These are phyloP conservation scores for Rusavskia elegans DNA, from an alignment of 495 filamentous ascomycete species.

Conservation along the genomic window DNA sequence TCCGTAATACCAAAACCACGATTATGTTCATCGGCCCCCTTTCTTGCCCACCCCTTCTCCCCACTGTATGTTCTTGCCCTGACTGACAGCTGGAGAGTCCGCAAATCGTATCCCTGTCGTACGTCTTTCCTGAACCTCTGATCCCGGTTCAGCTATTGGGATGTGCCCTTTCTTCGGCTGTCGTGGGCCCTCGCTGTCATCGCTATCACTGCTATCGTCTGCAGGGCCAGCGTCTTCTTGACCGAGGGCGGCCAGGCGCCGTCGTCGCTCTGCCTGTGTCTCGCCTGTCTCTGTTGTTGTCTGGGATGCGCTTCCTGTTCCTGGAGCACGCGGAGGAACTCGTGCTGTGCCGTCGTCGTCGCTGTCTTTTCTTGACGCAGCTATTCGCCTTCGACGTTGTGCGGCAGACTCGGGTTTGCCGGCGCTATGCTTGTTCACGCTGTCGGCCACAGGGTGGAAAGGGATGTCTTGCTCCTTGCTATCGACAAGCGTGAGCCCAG, in stretches of 20 bases:
- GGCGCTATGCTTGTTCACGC: slow-evolving; percentile 26
- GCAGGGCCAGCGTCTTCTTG: slow-evolving; percentile 34
- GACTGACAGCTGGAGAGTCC: slow-evolving; percentile 9
- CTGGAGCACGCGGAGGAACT: slow-evolving; percentile 21
- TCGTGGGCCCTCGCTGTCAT: slow-evolving; percentile 44
- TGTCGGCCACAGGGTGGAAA: slow-evolving; percentile 29
- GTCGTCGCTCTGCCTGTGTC: slow-evolving; percentile 66
- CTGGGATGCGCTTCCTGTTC: neutral
- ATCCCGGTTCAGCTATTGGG: slow-evolving; percentile 11
- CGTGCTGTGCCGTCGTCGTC: slow-evolving; percentile 45
- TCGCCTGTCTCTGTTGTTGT: slow-evolving; percentile 30
- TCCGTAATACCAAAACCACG: neutral
- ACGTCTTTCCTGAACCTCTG: neutral
- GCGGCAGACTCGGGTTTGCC: slow-evolving; percentile 24
- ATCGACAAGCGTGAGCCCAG: slow-evolving; percentile 16
- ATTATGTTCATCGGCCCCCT: neutral
- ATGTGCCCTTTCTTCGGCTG: slow-evolving; percentile 41
- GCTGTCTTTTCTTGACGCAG: slow-evolving; percentile 31
- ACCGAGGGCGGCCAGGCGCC: slow-evolving; percentile 77
- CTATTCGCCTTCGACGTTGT: slow-evolving; percentile 30
- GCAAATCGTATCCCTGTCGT: slow-evolving; percentile 11
- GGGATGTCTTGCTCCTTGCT: slow-evolving; percentile 18
- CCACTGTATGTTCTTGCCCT: slow-evolving; percentile 12
- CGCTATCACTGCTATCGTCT: slow-evolving; percentile 27
- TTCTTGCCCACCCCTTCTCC: slow-evolving; percentile 9